Evolutionary conservation across 2,329 filamentous ascomycete genomes (phyloP).

Genomic region (Aspergillus latus): DNA sequence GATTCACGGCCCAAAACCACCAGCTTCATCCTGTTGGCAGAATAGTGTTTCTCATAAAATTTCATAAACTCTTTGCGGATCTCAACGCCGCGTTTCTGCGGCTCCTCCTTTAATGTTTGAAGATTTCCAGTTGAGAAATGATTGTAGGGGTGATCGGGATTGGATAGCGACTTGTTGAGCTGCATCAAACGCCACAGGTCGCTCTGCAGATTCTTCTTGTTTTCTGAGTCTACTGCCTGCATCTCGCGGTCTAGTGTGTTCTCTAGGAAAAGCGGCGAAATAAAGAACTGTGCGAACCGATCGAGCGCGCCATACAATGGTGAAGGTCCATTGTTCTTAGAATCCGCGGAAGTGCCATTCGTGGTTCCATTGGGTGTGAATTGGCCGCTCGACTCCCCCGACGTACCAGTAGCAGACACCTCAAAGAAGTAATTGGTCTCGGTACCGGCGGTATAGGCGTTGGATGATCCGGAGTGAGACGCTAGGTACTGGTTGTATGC

Average conservation of each 20-base stretch:
- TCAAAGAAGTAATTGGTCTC: slow-evolving; percentile 99
- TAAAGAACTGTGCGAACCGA: slow-evolving; percentile 91
- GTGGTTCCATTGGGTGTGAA: slow-evolving; percentile 29
- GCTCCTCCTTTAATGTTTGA: slow-evolving; percentile 78
- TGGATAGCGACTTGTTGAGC: slow-evolving; percentile 83
- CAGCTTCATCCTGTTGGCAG: slow-evolving; percentile 90
- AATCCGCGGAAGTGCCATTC: slow-evolving; percentile 24
- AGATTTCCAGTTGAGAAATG: slow-evolving; percentile 91
- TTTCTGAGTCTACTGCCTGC: slow-evolving; percentile 87
- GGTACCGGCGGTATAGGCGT: slow-evolving; percentile 89
- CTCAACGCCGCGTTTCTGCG: slow-evolving; percentile 75
- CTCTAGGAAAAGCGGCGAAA: slow-evolving; percentile 79
- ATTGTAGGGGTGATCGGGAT: slow-evolving; percentile 81
- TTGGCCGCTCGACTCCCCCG: slow-evolving; percentile 31
- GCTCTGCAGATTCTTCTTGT: slow-evolving; percentile 95
- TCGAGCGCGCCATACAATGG: slow-evolving; percentile 80
- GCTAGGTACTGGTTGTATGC: slow-evolving; percentile 93
- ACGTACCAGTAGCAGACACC: slow-evolving; percentile 72
- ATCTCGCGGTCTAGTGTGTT: slow-evolving; percentile 85
- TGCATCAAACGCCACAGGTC: slow-evolving; percentile 87
- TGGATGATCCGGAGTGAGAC: slow-evolving; percentile 84
- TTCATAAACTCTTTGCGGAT: slow-evolving; percentile 89
- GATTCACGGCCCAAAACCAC: slow-evolving; percentile 80
- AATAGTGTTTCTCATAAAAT: slow-evolving; percentile 87
- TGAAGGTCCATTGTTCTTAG: slow-evolving; percentile 37